Evolutionary conservation across 1,284 basidiomycete genomes (phyloP).

Genomic region (Rhodotorula sp.): DNA sequence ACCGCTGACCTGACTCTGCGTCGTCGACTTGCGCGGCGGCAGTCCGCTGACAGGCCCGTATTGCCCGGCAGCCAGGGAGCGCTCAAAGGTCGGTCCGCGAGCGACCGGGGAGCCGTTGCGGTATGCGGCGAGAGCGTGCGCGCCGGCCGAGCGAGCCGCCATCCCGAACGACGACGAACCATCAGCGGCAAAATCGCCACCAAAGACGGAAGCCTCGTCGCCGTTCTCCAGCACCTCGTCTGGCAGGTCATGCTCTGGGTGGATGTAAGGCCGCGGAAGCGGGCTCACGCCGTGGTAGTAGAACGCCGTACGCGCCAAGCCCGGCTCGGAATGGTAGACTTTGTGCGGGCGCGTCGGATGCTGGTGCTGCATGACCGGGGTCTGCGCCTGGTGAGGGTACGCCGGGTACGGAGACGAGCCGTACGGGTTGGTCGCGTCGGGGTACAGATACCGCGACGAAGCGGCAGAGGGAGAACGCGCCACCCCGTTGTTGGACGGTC

Average conservation of each 20-base stretch:
- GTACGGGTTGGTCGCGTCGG: slow-evolving; percentile 15
- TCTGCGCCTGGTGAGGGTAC: slow-evolving; percentile 12
- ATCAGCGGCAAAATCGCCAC: neutral
- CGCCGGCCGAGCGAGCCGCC: neutral
- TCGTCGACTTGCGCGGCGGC: neutral
- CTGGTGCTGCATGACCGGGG: slow-evolving; percentile 18
- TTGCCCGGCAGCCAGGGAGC: too few species aligned
- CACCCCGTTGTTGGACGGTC: neutral
- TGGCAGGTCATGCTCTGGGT: slow-evolving; percentile 11
- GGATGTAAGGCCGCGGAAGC: slow-evolving; percentile 11
- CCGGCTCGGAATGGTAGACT: slow-evolving; percentile 22
- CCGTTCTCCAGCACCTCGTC: slow-evolving; percentile 11
- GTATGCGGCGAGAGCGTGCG: neutral
- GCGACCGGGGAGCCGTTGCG: neutral
- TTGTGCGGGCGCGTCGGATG: slow-evolving; percentile 4
- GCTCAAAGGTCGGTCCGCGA: neutral
- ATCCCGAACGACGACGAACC: neutral
- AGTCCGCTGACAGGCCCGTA: too few species aligned
- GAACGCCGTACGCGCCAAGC: slow-evolving; percentile 5
- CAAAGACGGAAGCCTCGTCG: slow-evolving; percentile 8
- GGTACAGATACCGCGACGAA: slow-evolving; percentile 8
- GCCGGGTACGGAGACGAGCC: slow-evolving; percentile 22
- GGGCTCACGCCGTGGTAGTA: slow-evolving; percentile 7
- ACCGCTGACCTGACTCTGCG: neutral
- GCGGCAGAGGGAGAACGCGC: neutral